Percentiles rank a stretch among this genome's conserved stretches.
phyloP scores from a whole-genome alignment of 805 yeast species.

The Brettanomyces sp. region DNA sequence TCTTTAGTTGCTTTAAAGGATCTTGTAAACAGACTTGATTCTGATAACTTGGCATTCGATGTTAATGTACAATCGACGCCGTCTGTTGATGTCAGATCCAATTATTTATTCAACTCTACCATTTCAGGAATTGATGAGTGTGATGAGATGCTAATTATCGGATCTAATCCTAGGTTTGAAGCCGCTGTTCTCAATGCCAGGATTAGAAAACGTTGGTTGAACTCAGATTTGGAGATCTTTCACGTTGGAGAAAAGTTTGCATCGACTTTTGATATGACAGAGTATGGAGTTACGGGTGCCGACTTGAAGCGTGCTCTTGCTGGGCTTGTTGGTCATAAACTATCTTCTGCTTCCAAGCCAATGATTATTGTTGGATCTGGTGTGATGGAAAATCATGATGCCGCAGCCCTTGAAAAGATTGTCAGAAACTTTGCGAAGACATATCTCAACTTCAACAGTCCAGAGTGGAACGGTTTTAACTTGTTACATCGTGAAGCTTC shows the following conservation, averaged over 20 bases:
- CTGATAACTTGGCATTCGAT: conserved; percentile 75
- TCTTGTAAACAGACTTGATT: conserved; percentile 63
- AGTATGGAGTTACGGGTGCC: conserved; percentile 52
- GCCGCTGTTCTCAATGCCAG: conserved; percentile 83
- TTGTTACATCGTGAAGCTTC: conserved; percentile 78
- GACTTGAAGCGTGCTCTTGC: conserved; percentile 50
- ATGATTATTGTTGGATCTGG: conserved; percentile 77
- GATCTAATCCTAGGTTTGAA: conserved; percentile 84
- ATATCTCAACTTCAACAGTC: conserved; percentile 50
- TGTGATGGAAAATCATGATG: conserved; percentile 58
- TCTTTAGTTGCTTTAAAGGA: conserved; percentile 76
- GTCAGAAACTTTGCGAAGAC: conserved; percentile 53
- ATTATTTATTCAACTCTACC: conserved; percentile 71
- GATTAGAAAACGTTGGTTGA: conserved; percentile 73
- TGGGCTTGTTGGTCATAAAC: conserved; percentile 62
- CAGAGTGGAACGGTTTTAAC: conserved; percentile 76
- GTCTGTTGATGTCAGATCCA: conserved; percentile 71
- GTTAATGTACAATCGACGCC: conserved; percentile 45
- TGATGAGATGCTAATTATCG: conserved; percentile 70
- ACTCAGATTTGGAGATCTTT: conserved; percentile 56
- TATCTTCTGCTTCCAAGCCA: conserved; percentile 61
- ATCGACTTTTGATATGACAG: conserved; percentile 58
- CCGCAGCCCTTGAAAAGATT: conserved; percentile 47
- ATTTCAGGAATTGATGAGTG: conserved; percentile 76
- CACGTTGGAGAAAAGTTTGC: conserved; percentile 72